These are phyloP conservation scores for Aureobasidium sp. DNA, from an alignment of 2,329 filamentous ascomycete species.

Conservation along the genomic window DNA sequence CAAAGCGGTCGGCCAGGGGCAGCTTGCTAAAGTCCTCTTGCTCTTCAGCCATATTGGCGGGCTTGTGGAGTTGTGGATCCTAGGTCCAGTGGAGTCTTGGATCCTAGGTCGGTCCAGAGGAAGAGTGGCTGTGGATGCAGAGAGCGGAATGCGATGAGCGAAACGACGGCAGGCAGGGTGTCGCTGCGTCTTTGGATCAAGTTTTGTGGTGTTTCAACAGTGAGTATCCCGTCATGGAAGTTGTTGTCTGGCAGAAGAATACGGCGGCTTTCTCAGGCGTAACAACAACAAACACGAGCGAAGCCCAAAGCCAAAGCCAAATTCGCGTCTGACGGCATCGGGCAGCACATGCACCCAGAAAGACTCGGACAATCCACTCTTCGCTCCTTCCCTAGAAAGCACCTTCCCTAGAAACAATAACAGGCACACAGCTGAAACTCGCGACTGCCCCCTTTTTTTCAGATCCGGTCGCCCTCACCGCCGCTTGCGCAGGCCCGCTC, in stretches of 20 bases:
- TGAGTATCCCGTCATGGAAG: not conserved
- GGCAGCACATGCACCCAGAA: not conserved
- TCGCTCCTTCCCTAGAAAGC: not conserved
- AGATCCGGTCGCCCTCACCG: not conserved
- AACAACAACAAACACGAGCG: slow-evolving; percentile 2
- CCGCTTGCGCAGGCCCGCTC: not conserved
- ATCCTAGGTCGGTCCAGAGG: not conserved
- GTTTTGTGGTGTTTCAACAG: not conserved
- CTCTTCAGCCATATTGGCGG: slow-evolving; percentile 62
- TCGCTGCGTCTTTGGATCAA: not conserved
- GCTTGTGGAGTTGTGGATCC: not conserved
- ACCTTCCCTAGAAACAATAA: not conserved
- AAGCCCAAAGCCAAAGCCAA: slow-evolving; percentile 1
- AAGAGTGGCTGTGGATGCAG: not conserved
- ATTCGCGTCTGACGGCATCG: slow-evolving; percentile 12
- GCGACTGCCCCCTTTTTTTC: not conserved
- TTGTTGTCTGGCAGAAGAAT: not conserved
- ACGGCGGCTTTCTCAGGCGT: not conserved
- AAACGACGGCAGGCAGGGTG: not conserved
- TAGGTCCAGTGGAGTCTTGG: not conserved
- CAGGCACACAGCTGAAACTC: not conserved
- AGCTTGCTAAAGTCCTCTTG: slow-evolving; percentile 79
- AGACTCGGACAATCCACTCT: not conserved
- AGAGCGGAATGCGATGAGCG: not conserved
- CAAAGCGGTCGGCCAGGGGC: slow-evolving; percentile 71